phyloP scores from a whole-genome alignment of 1,139 yeast species.

The Dujonia santamariae region DNA sequence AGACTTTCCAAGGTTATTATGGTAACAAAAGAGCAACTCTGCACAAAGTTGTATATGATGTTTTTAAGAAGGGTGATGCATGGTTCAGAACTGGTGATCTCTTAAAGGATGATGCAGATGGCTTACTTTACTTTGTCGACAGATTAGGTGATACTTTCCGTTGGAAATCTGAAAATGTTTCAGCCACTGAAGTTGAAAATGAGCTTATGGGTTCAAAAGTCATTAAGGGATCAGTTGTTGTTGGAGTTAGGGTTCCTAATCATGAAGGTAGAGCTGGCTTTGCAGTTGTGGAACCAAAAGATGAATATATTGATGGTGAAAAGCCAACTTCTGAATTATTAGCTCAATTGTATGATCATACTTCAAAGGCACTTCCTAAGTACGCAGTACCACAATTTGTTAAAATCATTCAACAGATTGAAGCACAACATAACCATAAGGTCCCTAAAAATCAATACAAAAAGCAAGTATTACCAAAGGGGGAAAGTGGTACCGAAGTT shows the following conservation, averaged over 20 bases:
- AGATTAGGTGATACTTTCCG: slow-evolving; percentile 94
- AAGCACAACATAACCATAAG: slow-evolving; percentile 80
- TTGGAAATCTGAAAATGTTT: slow-evolving; percentile 96
- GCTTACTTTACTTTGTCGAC: slow-evolving; percentile 81
- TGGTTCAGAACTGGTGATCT: slow-evolving; percentile 91
- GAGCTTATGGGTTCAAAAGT: slow-evolving; percentile 53
- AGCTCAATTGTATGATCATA: slow-evolving; percentile 29
- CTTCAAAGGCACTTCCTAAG: slow-evolving; percentile 59
- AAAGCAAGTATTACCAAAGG: slow-evolving; percentile 74
- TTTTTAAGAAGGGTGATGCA: slow-evolving; percentile 84
- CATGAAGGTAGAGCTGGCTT: slow-evolving; percentile 96
- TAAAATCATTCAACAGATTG: slow-evolving; percentile 61
- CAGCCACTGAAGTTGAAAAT: slow-evolving; percentile 91
- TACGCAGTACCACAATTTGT: slow-evolving; percentile 87
- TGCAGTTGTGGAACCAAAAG: slow-evolving; percentile 65
- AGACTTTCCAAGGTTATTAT: slow-evolving; percentile 87
- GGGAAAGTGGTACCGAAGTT: slow-evolving; percentile 54
- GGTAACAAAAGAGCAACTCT: slow-evolving; percentile 79
- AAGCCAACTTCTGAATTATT: slow-evolving; percentile 27
- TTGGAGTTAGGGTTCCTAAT: slow-evolving; percentile 81
- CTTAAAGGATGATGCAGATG: slow-evolving; percentile 64
- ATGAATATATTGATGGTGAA: slow-evolving; percentile 22
- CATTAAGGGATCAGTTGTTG: slow-evolving; percentile 74
- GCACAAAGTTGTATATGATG: slow-evolving; percentile 69
- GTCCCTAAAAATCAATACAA: slow-evolving; percentile 76